Percentiles rank a stretch among this genome's conserved stretches.
These are phyloP conservation scores for Penicillium sp. DNA, from an alignment of 2,329 filamentous ascomycete genomes.

Conservation along the genomic window DNA sequence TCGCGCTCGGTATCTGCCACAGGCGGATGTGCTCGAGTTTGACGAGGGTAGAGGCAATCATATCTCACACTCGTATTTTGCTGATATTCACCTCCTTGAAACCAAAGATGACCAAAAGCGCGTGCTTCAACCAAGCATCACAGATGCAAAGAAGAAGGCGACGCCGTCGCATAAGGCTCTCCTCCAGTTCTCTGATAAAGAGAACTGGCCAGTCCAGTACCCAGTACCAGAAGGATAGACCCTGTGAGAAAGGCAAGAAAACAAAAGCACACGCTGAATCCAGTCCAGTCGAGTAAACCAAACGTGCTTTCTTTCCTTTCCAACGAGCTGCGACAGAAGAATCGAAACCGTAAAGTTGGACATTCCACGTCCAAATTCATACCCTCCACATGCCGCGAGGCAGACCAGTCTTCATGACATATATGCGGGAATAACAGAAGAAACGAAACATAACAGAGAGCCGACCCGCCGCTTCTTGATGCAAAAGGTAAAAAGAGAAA, in stretches of 20 bases:
- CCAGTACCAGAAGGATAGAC: conserved; percentile 34
- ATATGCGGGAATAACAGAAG: conserved; percentile 35
- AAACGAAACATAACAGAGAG: conserved; percentile 35
- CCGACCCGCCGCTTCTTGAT: conserved; percentile 43
- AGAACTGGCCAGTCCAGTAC: conserved; percentile 30
- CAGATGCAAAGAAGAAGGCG: conserved; percentile 26
- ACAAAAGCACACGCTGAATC: conserved; percentile 12
- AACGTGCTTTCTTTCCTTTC: neutral
- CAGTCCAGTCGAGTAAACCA: conserved; percentile 14
- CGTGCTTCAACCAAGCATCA: conserved; percentile 24
- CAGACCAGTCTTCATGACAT: conserved; percentile 43
- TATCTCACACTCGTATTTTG: neutral
- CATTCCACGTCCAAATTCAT: conserved; percentile 37
- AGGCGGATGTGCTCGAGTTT: conserved; percentile 15
- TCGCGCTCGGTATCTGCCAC: conserved; percentile 21
- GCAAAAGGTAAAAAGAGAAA: conserved; percentile 27
- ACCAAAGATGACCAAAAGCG: conserved; percentile 13
- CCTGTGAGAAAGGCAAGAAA: conserved; percentile 19
- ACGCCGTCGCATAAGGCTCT: conserved; percentile 18
- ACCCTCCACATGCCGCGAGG: conserved; percentile 41
- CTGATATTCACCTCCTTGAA: conserved; percentile 4
- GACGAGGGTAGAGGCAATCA: conserved; percentile 3
- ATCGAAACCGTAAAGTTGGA: conserved; percentile 26
- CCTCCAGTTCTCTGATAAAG: conserved; percentile 14
- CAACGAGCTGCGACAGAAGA: conserved; percentile 24